These are phyloP conservation scores for Hymenoscyphus fraxineus DNA, from an alignment of 2,329 filamentous ascomycete species.

Conservation along the genomic window DNA sequence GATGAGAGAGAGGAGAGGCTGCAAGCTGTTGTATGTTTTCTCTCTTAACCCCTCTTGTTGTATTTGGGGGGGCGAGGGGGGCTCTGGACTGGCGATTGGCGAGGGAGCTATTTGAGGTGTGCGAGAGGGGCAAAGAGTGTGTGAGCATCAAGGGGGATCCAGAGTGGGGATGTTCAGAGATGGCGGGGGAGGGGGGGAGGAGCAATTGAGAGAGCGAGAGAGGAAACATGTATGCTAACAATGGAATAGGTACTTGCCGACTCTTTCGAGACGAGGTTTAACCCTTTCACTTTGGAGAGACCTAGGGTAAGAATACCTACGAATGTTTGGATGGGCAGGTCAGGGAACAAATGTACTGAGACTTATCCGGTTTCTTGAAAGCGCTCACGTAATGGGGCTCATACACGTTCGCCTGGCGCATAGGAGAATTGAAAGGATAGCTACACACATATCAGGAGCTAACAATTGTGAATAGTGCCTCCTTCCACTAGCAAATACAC, in stretches of 20 bases:
- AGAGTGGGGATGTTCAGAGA: not conserved
- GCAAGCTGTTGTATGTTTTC: constrained; percentile 35
- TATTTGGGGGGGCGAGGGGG: not conserved
- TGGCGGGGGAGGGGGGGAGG: not conserved
- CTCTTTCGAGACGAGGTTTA: constrained; percentile 89
- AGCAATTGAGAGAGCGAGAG: no score
- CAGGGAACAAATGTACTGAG: no score
- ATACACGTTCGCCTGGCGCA: not conserved
- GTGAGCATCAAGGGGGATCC: not conserved
- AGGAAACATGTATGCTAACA: constrained; percentile 14
- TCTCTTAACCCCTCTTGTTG: not conserved
- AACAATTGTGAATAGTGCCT: constrained; percentile 62
- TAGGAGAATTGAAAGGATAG: not conserved
- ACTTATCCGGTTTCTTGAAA: not conserved
- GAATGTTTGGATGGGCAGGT: not conserved
- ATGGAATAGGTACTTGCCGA: constrained; percentile 76
- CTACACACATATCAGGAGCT: not conserved
- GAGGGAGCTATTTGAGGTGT: no score
- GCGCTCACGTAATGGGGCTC: not conserved
- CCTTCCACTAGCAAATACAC: constrained; percentile 86
- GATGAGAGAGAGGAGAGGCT: constrained; percentile 37
- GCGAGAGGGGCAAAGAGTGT: no score
- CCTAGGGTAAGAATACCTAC: constrained; percentile 65
- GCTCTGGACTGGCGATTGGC: not conserved
- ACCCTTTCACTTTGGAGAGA: constrained; percentile 81